Base-by-base conservation (phyloP, 495 filamentous ascomycete species). In the Penicillium cataractarum region DNA sequence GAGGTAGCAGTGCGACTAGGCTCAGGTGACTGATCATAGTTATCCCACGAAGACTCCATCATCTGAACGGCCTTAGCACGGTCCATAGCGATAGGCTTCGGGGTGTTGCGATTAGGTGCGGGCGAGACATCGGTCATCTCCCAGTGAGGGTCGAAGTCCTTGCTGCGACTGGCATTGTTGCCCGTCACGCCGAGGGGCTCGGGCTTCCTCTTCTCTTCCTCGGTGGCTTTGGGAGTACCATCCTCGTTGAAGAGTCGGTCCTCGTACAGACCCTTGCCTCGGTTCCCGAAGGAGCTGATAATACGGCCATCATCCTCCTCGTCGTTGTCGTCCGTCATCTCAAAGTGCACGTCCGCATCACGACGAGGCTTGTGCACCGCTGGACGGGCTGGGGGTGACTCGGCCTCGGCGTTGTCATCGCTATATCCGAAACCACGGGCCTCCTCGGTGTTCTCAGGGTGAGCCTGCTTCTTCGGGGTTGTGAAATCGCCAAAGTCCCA, bases 401-500 rank as follows among this genome's bases (percentile, higher is more conserved):
- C 82, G 37, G 72, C 74, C 22, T 90, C 87, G 48, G 88, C 81
- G 10, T 54, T 13, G 7, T 37, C 32, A 31, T 89, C 92, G 64
- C 81, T 86, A 75, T 87, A 89, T 73, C 88, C 86, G 63, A 90
- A 96, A 69, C 93, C 87, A 39, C 87, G 84, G 19, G 86, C 76
- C 59, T 87, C 81, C 50, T 86, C 83, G 29, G 80, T 68, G 26
- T 76, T 79, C 19, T 70, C 26, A 40, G 72, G 80, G 59, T 86
- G 82, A 31, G 83, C 80, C 12, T 80, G 77, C 76, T 96, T 97
- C 64, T 88, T 81, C 0, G 95, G 93, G 4, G 93, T 94, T 21
- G 77, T 76, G 67, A 94, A 94, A 73, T 96, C 92, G 48, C 90
- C 89, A 75, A 97, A 97, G 48, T 87, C 87, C 92, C 93, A 97